Evolutionary conservation across 192 early-diverging fungal species (phyloP).

Genomic region (Podila epicladia): DNA sequence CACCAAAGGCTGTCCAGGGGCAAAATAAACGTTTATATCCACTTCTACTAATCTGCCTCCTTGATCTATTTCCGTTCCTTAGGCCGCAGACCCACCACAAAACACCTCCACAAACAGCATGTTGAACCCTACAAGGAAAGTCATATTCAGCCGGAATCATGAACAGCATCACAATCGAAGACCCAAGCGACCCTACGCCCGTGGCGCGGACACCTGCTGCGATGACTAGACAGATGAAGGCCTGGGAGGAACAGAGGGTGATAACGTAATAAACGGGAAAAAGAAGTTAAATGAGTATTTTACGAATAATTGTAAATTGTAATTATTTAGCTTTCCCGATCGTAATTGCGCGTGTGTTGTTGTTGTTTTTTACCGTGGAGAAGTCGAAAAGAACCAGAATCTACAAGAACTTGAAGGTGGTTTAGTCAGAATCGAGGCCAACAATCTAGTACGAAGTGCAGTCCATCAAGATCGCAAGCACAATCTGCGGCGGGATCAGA

Average conservation of each 20-base stretch:
- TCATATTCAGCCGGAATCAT: slow-evolving; percentile 55
- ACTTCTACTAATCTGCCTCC: no score
- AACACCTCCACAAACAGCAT: slow-evolving; percentile 27
- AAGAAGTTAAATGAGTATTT: no score
- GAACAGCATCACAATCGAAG: slow-evolving; percentile 72
- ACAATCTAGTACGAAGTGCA: slow-evolving; percentile 77
- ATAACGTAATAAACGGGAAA: no score
- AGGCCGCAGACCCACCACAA: slow-evolving; percentile 24
- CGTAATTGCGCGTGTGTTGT: no score
- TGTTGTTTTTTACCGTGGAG: slow-evolving; percentile 28
- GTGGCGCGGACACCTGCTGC: slow-evolving; percentile 64
- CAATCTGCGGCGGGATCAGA: slow-evolving; percentile 71
- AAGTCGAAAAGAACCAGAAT: slow-evolving; percentile 73
- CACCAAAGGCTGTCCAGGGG: no score
- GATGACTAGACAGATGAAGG: slow-evolving; percentile 65
- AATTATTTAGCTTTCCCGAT: no score
- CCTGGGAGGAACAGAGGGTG: slow-evolving; percentile 1
- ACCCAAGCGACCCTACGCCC: slow-evolving; percentile 67
- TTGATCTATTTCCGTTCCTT: slow-evolving; percentile 41
- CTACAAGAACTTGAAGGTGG: slow-evolving; percentile 63
- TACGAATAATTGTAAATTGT: no score
- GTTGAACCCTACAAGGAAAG: slow-evolving; percentile 30
- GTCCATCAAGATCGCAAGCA: slow-evolving; percentile 71
- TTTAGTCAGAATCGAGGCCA: slow-evolving; percentile 56
- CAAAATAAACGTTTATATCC: no score